These are phyloP conservation scores for Hericium alpestre DNA, from an alignment of 768 basidiomycete genomes.

Conservation along the genomic window DNA sequence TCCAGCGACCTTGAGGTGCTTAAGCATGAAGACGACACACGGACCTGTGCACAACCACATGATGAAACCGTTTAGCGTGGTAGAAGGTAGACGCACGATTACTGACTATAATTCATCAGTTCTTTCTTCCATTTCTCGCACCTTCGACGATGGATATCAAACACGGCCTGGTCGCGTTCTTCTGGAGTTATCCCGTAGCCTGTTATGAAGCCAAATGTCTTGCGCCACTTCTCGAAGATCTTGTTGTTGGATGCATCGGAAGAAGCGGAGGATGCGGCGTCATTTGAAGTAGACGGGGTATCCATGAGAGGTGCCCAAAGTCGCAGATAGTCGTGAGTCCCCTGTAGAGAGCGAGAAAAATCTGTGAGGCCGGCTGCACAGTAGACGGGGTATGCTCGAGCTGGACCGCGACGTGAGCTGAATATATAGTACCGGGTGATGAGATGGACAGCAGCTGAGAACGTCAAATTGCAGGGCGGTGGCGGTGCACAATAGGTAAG, in stretches of 20 bases:
- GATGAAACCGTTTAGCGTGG: background rate
- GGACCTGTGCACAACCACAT: constrained; percentile 47
- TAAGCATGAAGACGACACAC: constrained; percentile 79
- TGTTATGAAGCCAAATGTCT: constrained; percentile 35
- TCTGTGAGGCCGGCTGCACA: too few relatives aligned
- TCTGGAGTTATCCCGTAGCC: constrained; percentile 39
- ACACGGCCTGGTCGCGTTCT: constrained; percentile 27
- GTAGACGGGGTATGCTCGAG: too few relatives aligned
- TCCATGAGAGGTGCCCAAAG: too few relatives aligned
- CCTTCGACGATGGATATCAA: constrained; percentile 22
- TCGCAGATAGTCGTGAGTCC: too few relatives aligned
- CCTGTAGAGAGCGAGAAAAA: too few relatives aligned
- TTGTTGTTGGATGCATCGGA: constrained; percentile 13
- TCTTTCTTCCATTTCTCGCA: constrained; percentile 45
- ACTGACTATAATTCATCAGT: constrained; percentile 38
- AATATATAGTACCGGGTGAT: too few relatives aligned
- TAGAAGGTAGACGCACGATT: background rate
- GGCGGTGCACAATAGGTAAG: too few relatives aligned
- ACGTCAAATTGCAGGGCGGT: too few relatives aligned
- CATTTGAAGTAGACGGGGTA: too few relatives aligned
- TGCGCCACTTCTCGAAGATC: constrained; percentile 41
- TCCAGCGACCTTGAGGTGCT: constrained; percentile 72
- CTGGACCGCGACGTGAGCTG: too few relatives aligned
- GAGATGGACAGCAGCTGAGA: too few relatives aligned
- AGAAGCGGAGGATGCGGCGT: too few relatives aligned